Percentiles rank a stretch among this genome's conserved stretches.
Conservation (phyloP, 495 filamentous ascomycete species). For the Talaromyces trachyspermus region DNA sequence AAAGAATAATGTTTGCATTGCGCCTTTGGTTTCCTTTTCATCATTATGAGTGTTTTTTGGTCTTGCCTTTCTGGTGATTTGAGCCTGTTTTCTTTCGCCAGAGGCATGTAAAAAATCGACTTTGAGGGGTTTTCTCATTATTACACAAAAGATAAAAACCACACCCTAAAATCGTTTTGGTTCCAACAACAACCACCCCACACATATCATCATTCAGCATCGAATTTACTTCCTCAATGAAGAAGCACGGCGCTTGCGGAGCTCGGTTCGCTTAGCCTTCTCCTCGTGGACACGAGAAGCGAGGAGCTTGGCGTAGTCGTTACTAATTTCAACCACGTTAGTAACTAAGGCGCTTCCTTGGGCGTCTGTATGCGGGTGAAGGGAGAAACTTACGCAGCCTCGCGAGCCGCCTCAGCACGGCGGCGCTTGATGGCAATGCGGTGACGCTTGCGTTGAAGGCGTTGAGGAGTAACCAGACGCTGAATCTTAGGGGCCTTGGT, state of each 20-base stretch:
- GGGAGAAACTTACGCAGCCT: conserved; percentile 81
- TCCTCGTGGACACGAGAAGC: conserved; percentile 93
- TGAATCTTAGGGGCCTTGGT: conserved; percentile 99
- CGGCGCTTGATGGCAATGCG: conserved; percentile 95
- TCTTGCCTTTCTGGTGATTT: not conserved
- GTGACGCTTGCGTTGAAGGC: conserved; percentile 99
- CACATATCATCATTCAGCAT: not conserved
- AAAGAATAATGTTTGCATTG: conserved; percentile 4
- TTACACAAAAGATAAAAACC: not conserved
- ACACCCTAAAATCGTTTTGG: conserved; percentile 1
- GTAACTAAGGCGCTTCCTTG: conserved; percentile 28
- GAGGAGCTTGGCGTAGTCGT: conserved; percentile 88
- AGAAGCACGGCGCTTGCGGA: conserved; percentile 89
- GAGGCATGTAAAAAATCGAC: no score
- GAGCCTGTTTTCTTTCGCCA: not conserved
- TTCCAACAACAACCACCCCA: not conserved
- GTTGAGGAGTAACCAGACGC: conserved; percentile 97
- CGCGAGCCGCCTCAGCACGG: conserved; percentile 86
- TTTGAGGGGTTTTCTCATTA: no score
- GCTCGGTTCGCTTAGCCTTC: conserved; percentile 83
- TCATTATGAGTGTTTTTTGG: conserved; percentile 3
- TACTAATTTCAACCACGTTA: no score
- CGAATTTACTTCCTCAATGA: conserved; percentile 83
- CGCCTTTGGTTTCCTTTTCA: conserved; percentile 1
- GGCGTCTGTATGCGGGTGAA: not conserved